Conservation (phyloP, 768 basidiomycete genomes). For the Symmetrospora coprosmae region DNA sequence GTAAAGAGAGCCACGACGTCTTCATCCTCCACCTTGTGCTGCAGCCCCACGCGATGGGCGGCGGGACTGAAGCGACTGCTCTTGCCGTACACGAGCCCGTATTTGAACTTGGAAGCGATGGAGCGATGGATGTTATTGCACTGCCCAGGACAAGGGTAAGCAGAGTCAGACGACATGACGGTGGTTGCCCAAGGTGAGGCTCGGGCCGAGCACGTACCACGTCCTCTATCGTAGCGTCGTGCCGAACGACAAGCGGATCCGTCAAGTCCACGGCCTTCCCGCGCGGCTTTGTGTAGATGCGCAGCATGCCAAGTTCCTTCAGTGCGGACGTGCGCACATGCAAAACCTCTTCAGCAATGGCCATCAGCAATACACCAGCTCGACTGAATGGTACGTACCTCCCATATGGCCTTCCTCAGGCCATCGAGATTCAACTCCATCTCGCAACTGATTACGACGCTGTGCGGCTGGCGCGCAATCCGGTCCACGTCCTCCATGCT, state of each 20-base stretch:
- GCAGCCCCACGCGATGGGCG: conserved; percentile 33
- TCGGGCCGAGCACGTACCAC: conserved; percentile 39
- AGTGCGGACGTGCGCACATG: not conserved
- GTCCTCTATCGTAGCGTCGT: conserved; percentile 76
- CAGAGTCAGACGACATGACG: not conserved
- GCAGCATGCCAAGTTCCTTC: conserved; percentile 56
- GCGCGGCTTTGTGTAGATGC: conserved; percentile 93
- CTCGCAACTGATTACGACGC: conserved; percentile 93
- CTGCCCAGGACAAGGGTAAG: not conserved
- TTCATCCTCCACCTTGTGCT: conserved; percentile 27
- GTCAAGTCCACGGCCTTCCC: conserved; percentile 81
- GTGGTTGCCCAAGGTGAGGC: not conserved
- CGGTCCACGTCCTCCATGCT: conserved; percentile 52
- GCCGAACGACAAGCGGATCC: conserved; percentile 72
- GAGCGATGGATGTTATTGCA: conserved; percentile 43
- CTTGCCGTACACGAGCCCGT: conserved; percentile 69
- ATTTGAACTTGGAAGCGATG: conserved; percentile 78
- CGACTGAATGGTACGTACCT: too few species aligned
- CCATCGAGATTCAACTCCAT: conserved; percentile 61
- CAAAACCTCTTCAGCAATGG: too few species aligned
- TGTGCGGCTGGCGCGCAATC: conserved; percentile 62
- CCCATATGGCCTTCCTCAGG: conserved; percentile 42
- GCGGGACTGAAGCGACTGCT: conserved; percentile 31
- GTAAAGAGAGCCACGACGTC: conserved; percentile 23
- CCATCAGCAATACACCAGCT: too few species aligned